Evolutionary conservation across 768 basidiomycete genomes (phyloP), one percentile per base, ranked within the genome.

Genomic region (Mycena rebaudengoi): DNA sequence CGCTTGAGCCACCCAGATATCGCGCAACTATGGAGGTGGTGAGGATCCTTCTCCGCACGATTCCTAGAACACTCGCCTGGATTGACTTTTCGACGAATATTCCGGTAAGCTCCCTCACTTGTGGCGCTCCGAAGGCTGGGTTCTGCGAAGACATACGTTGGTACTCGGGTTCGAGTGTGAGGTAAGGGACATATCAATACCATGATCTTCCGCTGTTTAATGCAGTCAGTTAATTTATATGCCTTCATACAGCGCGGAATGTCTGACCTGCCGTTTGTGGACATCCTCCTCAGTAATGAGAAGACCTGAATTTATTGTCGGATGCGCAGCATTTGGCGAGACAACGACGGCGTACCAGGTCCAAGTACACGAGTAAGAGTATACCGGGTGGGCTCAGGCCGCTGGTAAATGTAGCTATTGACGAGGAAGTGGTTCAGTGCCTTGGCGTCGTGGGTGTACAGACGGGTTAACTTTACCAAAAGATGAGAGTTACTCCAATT

Each of bases 111-210:
- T 64, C 71, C 25, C 72, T 69, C 21, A 69, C 53, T 58, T 71
- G 74, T 12, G 57, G 59, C 1, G 56, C 60, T 26, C 72, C 70
- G 54, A 73, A 73, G 7, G 72, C 72, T 1, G 72, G 71, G 45
- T 67, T 73, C 62, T 63, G 35, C n/a, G n/a, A 20, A 18, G 3
- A n/a, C n/a, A 35, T 13, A 18, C 28, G 51, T 20, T 6, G n/a
- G n/a, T n/a, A n/a, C n/a, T n/a, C n/a, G 32, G 26, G 20, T 1
- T 25, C 25, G 26, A 20, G 21, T 40, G 18, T 7, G 29, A 35
- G 21, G 23, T 23, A 16, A 4, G 7, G n/a, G n/a, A n/a, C 3
- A 21, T 11, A 41, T 12, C 1, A 40, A 23, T 49, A 66, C 65
- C 60, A 66, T 62, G 8, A 66, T 66, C 45, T 48, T 66, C 35